phyloP scores from a whole-genome alignment of 148 eudicot genomes.

The Diospyros kaki region DNA sequence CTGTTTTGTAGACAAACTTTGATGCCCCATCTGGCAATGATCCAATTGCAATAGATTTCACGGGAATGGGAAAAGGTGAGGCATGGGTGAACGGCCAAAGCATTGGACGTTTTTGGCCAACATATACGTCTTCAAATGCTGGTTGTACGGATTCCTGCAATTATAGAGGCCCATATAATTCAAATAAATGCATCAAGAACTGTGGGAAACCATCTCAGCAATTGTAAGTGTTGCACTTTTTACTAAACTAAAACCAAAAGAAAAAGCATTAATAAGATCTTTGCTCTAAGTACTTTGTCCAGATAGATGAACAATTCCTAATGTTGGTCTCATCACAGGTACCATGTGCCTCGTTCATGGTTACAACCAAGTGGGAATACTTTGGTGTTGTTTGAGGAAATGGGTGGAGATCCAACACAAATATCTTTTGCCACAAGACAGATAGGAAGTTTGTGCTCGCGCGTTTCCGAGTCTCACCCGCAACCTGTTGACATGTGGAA shows the following conservation, averaged over 20 bases:
- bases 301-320: no score
- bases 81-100: conserved; percentile 97
- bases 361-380: conserved; percentile 55
- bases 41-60: conserved; percentile 80
- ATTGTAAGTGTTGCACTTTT: conserved; percentile 43
- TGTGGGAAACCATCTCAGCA: conserved; percentile 89
- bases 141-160: conserved; percentile 68
- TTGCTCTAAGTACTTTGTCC: background rate
- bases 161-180: conserved; percentile 52
- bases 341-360: conserved; percentile 95
- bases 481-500: conserved; percentile 69
- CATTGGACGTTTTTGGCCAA: conserved; percentile 95
- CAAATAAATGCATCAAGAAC: conserved; percentile 59
- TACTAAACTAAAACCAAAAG: background rate
- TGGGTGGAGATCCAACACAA: conserved; percentile 78
- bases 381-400: conserved; percentile 80
- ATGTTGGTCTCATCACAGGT: conserved; percentile 34
- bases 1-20: conserved; percentile 53
- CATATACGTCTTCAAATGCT: conserved; percentile 34
- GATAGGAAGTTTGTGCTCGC: conserved; percentile 63
- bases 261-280: background rate
- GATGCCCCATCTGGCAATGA: conserved; percentile 61
- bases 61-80: conserved; percentile 89
- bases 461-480: conserved; percentile 73
- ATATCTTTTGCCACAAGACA: conserved; percentile 62